Conservation (phyloP, 345 rosid species). For the Gossypium arboreum region DNA sequence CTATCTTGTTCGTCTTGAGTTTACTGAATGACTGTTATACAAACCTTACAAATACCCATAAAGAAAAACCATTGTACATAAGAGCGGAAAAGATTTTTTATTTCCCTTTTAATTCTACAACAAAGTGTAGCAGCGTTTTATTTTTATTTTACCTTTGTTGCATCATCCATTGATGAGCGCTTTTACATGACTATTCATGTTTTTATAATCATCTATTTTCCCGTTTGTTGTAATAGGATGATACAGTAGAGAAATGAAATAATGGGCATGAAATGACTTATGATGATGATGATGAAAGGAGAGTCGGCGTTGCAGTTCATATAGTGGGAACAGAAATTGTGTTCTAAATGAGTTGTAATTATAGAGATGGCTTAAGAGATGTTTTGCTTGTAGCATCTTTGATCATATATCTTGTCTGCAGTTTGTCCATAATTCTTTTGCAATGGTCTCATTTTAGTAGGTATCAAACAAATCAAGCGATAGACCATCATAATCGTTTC, state of each 20-base stretch:
- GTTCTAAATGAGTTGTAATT: neutral
- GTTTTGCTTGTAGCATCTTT: too few relatives aligned
- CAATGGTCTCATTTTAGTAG: too few relatives aligned
- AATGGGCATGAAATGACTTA: neutral
- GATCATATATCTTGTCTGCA: too few relatives aligned
- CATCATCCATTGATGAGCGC: neutral
- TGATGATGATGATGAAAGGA: neutral
- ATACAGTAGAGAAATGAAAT: neutral
- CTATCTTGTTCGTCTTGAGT: constrained; percentile 89
- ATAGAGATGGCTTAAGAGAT: too few relatives aligned
- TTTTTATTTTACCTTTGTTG: neutral
- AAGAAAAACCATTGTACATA: neutral
- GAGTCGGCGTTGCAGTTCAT: neutral
- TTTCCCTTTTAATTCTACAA: neutral
- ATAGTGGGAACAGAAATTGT: neutral
- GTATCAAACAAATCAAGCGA: too few relatives aligned
- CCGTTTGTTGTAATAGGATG: neutral
- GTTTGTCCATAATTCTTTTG: too few relatives aligned
- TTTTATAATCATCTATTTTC: neutral
- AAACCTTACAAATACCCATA: neutral
- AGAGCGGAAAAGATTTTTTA: neutral
- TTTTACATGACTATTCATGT: neutral
- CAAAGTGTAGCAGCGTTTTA: too few relatives aligned
- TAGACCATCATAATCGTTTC: too few relatives aligned
- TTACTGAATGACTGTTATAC: constrained; percentile 21